Base-by-base conservation (phyloP, 2,329 filamentous ascomycete species). In the Fusarium guadeloupense region DNA sequence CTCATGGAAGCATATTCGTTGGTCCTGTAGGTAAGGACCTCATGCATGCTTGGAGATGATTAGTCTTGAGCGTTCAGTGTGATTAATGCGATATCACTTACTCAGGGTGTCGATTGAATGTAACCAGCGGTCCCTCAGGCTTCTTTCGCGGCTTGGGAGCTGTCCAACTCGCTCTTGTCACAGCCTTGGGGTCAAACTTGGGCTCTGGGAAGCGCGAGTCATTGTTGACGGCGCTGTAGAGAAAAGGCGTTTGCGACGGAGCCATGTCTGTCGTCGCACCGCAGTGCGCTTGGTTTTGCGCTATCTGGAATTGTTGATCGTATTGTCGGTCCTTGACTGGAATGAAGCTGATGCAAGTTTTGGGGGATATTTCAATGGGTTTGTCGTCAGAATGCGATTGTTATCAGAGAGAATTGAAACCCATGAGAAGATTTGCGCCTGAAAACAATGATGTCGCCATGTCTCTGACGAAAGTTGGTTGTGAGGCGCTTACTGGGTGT, bases 41-140 rank as follows among this genome's bases (percentile, higher is more conserved):
- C 78, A 69, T 90, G 90, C 63, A 87, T 76, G 70, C 84, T 86
- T 49, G 12, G 19, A 40, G 28, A 37, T 20, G 7, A 39, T 37
- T 20, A 63, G 42, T 23, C 30, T 25, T 40, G 16, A 6, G 2
- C 16, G 17, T 20, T 10, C 26, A 38, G 20, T 17, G 40, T 34
- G 41, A 26, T 40, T 9, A 14, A 34, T 28, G 35, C 8, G 23
- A 20, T 17, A 20, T 20, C 16, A 78, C 87, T 71, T 83, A 92
- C 89, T 97, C 93, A 2, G 93, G 93, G 75, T 97, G 93, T 54
- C 85, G 84, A 75, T 96, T 95, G 81, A 97, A 90, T 56, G 89
- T 85, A 61, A 97, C 78, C 62, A 96, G 78, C 12, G 92, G 93
- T 0, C 92, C 93, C 47, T 90, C 82, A 38, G 82, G 84, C 81